phyloP scores from a whole-genome alignment of 1,284 basidiomycete species.

The Ustilago shanxiensis region DNA sequence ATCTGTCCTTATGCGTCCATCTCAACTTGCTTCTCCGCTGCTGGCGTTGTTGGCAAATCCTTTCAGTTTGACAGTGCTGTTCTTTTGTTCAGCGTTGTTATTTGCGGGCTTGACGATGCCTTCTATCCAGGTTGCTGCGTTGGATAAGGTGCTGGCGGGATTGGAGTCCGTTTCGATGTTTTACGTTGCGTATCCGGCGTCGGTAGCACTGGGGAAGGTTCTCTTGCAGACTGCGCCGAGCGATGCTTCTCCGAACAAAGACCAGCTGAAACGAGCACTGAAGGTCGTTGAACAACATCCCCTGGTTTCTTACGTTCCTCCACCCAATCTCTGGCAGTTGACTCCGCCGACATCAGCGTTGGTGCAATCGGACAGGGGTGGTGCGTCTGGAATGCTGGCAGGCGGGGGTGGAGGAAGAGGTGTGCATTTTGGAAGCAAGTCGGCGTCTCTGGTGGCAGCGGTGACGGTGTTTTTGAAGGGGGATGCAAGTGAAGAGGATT shows the following conservation, averaged over 20 bases:
- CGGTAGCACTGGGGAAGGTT: slow-evolving; percentile 62
- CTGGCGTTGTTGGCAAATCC: slow-evolving; percentile 65
- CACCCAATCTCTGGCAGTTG: slow-evolving; percentile 66
- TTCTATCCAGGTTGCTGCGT: slow-evolving; percentile 61
- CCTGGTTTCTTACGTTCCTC: slow-evolving; percentile 55
- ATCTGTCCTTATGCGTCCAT: slow-evolving; percentile 60
- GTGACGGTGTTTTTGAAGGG: slow-evolving; percentile 55
- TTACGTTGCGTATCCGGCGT: slow-evolving; percentile 64
- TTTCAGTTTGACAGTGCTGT: slow-evolving; percentile 65
- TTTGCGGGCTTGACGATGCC: slow-evolving; percentile 61
- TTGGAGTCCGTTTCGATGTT: slow-evolving; percentile 66
- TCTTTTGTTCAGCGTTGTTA: slow-evolving; percentile 61
- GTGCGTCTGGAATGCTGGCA: slow-evolving; percentile 37
- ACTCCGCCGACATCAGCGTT: slow-evolving; percentile 62
- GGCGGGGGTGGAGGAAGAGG: slow-evolving; percentile 27
- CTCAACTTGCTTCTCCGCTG: slow-evolving; percentile 49
- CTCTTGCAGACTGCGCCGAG: slow-evolving; percentile 65
- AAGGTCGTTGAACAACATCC: slow-evolving; percentile 62
- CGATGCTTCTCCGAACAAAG: slow-evolving; percentile 21
- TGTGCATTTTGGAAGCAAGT: slow-evolving; percentile 55
- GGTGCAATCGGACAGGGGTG: slow-evolving; percentile 33
- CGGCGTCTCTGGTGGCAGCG: slow-evolving; percentile 59
- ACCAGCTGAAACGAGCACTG: slow-evolving; percentile 54
- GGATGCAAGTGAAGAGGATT: slow-evolving; percentile 57
- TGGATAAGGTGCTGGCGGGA: slow-evolving; percentile 68